Evolutionary conservation across 352 stramenopile genomes (phyloP).

Genomic region (Phytophthora crassamura): DNA sequence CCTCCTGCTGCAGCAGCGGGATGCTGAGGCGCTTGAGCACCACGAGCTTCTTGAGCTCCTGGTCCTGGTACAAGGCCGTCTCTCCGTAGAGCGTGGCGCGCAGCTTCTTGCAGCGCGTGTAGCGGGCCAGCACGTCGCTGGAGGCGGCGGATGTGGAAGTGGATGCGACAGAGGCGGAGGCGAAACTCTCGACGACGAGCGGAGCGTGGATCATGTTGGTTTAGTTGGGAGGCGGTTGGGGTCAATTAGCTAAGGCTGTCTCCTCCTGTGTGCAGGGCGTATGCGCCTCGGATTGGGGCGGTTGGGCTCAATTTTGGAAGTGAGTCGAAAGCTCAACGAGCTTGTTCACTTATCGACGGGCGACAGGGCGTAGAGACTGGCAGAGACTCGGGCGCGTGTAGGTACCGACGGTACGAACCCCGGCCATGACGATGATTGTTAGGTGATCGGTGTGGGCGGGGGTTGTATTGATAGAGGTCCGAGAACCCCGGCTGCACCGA

Average conservation of each 20-base stretch:
- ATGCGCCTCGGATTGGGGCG: too few relatives aligned
- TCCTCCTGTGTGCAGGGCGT: too few relatives aligned
- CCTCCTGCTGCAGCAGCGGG: constrained; percentile 44
- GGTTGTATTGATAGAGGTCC: neutral
- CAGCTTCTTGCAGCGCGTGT: constrained; percentile 47
- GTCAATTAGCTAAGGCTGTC: neutral
- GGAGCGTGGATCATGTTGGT: constrained; percentile 34
- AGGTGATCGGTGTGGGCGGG: neutral
- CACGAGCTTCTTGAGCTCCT: constrained; percentile 45
- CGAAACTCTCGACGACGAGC: constrained; percentile 22
- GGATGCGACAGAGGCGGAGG: constrained; percentile 5
- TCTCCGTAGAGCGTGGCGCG: constrained; percentile 66
- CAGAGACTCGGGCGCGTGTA: neutral
- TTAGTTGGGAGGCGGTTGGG: constrained; percentile 16
- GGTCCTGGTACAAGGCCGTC: constrained; percentile 58
- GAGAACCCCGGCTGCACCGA: neutral
- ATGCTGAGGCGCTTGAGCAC: constrained; percentile 68
- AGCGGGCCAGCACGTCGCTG: constrained; percentile 38
- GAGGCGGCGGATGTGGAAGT: neutral
- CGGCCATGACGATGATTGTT: neutral
- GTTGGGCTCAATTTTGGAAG: constrained; percentile 28
- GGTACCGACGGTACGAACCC: constrained; percentile 24
- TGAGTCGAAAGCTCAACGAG: constrained; percentile 17
- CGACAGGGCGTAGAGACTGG: constrained; percentile 5
- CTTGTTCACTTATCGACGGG: neutral